These are phyloP conservation scores for Puccinia triticina DNA, from an alignment of 1,284 basidiomycete genomes.

Conservation along the genomic window DNA sequence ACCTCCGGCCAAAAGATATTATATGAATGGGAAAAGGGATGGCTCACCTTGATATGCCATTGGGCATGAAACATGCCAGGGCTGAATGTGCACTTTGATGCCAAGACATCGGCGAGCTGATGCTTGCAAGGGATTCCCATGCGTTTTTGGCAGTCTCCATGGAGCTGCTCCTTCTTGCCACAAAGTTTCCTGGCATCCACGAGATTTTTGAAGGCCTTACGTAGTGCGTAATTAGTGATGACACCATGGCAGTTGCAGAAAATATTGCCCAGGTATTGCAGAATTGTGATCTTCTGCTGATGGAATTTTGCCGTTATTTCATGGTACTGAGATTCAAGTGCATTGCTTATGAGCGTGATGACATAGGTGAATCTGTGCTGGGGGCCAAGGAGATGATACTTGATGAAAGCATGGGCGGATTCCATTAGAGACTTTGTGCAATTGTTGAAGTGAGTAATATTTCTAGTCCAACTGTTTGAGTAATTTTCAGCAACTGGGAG, in stretches of 20 bases:
- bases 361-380: neutral
- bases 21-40: too few relatives aligned
- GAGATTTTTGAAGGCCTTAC: neutral
- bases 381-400: neutral
- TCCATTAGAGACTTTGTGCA: neutral
- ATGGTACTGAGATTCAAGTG: neutral
- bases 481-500: slow-evolving; percentile 3
- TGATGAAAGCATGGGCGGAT: neutral
- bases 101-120: too few relatives aligned
- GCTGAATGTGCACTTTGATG: too few relatives aligned
- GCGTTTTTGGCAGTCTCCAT: too few relatives aligned
- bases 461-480: neutral
- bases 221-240: neutral
- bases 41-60: too few relatives aligned
- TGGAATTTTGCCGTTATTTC: neutral
- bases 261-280: neutral
- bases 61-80: too few relatives aligned
- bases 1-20: too few relatives aligned
- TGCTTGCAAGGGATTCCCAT: too few relatives aligned
- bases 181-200: neutral
- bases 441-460: slow-evolving; percentile 1
- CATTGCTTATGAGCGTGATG: neutral
- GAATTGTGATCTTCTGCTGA: neutral
- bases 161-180: too few relatives aligned
- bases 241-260: neutral